phyloP scores from a whole-genome alignment of 2,329 filamentous ascomycete species.

The Trichoderma oligosporum region DNA sequence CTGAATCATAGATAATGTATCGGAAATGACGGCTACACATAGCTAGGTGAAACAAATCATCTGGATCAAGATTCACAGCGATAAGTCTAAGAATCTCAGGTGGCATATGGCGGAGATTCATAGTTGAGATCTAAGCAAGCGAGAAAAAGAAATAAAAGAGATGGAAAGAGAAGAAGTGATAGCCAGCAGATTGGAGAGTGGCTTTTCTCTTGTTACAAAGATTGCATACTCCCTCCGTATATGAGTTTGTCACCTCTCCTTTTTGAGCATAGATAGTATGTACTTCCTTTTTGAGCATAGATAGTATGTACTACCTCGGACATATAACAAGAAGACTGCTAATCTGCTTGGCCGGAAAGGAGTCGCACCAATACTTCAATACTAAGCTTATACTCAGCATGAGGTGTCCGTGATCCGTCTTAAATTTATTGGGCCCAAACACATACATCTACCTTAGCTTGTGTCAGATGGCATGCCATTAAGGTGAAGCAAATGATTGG shows the following conservation, averaged over 20 bases:
- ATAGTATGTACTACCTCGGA: too few relatives aligned
- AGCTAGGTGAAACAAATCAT: slow-evolving; percentile 56
- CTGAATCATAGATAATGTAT: slow-evolving; percentile 49
- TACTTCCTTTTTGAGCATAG: too few relatives aligned
- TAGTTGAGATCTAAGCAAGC: slow-evolving; percentile 14
- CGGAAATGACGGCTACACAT: slow-evolving; percentile 50
- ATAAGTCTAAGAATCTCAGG: slow-evolving; percentile 63
- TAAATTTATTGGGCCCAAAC: too few relatives aligned
- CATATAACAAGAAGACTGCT: too few relatives aligned
- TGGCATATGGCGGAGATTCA: slow-evolving; percentile 45
- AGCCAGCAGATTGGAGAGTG: neutral
- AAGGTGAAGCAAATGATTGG: too few relatives aligned
- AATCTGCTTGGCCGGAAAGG: too few relatives aligned
- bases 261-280: too few relatives aligned
- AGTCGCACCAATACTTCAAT: too few relatives aligned
- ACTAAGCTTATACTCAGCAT: too few relatives aligned
- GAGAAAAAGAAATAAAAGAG: neutral
- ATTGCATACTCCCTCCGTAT: neutral
- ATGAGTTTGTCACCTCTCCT: neutral
- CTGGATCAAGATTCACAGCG: slow-evolving; percentile 49
- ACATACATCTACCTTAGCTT: too few relatives aligned
- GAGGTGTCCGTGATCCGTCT: too few relatives aligned
- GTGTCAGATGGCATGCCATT: too few relatives aligned
- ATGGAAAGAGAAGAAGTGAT: neutral
- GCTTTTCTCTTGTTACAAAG: neutral